A percentile compares a stretch with the other conserved stretches of the same genome.
Evolutionary conservation across 164 flowering plant species (phyloP).

Genomic region (Hamamelis virginiana): DNA sequence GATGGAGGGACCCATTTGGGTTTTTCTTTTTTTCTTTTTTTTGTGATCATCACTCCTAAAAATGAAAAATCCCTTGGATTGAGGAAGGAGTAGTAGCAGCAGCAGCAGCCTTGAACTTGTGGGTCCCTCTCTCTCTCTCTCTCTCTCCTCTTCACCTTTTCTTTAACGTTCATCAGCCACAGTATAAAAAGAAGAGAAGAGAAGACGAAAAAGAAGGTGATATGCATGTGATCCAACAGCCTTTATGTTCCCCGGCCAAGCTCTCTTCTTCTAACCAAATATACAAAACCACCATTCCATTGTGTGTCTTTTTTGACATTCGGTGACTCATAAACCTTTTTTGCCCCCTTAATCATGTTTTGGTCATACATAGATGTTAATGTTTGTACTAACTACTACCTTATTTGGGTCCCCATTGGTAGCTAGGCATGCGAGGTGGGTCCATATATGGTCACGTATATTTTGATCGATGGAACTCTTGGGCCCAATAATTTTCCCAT

Average conservation of each 20-base stretch:
- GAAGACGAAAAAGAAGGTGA: slow-evolving; percentile 46
- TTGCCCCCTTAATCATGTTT: slow-evolving; percentile 38
- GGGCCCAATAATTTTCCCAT: neutral
- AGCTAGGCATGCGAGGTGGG: too few relatives aligned
- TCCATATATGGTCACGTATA: too few relatives aligned
- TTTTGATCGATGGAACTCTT: too few relatives aligned
- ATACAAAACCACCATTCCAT: slow-evolving; percentile 21
- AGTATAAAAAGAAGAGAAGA: slow-evolving; percentile 61
- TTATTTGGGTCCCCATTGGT: too few relatives aligned
- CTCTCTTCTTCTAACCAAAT: slow-evolving; percentile 27
- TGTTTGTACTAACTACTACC: slow-evolving; percentile 4
- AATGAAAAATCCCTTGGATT: slow-evolving; percentile 59
- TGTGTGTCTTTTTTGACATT: slow-evolving; percentile 33
- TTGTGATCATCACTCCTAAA: slow-evolving; percentile 28
- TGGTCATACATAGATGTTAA: slow-evolving; percentile 22
- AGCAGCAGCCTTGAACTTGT: slow-evolving; percentile 37
- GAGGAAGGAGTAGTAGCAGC: slow-evolving; percentile 26
- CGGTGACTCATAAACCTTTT: slow-evolving; percentile 29
- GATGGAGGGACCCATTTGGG: slow-evolving; percentile 42
- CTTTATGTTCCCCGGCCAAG: slow-evolving; percentile 77
- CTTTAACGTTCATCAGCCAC: slow-evolving; percentile 35
- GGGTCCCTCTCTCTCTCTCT: slow-evolving; percentile 18
- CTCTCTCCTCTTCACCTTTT: slow-evolving; percentile 10
- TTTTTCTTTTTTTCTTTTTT: too few relatives aligned
- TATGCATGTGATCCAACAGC: slow-evolving; percentile 88